Evolutionary conservation across 106 monocot genomes (phyloP).

Genomic region (Triglochin maritima): DNA sequence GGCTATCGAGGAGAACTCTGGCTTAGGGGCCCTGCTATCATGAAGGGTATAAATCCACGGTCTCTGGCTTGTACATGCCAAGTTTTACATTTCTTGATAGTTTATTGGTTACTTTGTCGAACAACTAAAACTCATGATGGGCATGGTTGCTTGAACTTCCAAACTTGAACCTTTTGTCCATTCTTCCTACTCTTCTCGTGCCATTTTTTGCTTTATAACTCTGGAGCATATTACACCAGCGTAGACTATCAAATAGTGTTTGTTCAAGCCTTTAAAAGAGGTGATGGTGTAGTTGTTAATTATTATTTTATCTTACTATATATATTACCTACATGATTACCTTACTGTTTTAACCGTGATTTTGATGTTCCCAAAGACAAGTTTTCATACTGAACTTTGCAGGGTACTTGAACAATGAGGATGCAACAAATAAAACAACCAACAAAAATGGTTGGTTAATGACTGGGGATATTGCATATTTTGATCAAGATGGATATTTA

Average conservation of each 20-base stretch:
- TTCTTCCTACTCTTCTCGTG: neutral
- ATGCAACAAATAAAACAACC: constrained; percentile 24
- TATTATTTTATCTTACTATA: too few relatives aligned
- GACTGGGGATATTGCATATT: constrained; percentile 68
- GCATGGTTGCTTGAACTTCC: neutral
- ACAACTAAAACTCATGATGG: too few relatives aligned
- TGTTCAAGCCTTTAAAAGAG: neutral
- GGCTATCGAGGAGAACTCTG: constrained; percentile 50
- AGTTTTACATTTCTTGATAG: too few relatives aligned
- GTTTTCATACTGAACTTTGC: neutral
- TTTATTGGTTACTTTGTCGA: too few relatives aligned
- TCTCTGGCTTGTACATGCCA: neutral
- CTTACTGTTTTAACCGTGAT: neutral
- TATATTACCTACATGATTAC: too few relatives aligned
- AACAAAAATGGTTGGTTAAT: constrained; percentile 47
- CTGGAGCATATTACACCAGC: too few relatives aligned
- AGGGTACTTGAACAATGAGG: constrained; percentile 62
- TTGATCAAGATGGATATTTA: constrained; percentile 68
- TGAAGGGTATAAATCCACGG: constrained; percentile 46
- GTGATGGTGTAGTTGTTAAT: neutral
- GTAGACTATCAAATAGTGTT: neutral
- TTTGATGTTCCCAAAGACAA: neutral
- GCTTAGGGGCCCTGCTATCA: constrained; percentile 59
- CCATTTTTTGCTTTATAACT: too few relatives aligned
- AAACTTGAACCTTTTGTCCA: neutral